Evolutionary conservation across 768 basidiomycete genomes (phyloP), one percentile per base, ranked within the genome.

Genomic region (Tricholoma matsutake): DNA sequence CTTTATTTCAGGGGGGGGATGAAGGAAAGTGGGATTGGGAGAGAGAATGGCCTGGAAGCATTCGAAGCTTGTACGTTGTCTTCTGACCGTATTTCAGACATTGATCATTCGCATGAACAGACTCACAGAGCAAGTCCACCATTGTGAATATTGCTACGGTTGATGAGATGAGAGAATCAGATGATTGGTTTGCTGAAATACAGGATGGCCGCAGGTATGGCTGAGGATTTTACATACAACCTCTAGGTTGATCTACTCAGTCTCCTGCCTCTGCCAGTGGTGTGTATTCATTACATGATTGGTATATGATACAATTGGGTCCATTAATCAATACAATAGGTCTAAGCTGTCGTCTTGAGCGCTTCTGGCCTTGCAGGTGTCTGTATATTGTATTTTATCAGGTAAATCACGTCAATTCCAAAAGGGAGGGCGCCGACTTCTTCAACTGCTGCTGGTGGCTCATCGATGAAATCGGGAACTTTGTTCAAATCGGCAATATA

Each of bases 391-490:
- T 32, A 34, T 43, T 55, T 20, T 64, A n/a, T 59, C 22, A 54
- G 55, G 31, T 45, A 11, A 35, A 29, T 11, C 7, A 25, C 6
- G 51, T 34, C 16, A 25, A 45, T 18, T 9, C 20, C 11, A 29
- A 16, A 52, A 34, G 64, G 31, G 25, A 53, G n/a, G 32, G 34
- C 43, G 72, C 81, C 56, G 58, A 87, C 89, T 79, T 91, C 87
- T 62, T 72, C 71, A 20, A 81, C 45, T 67, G 92, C 89, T 25
- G 91, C 78, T 13, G 96, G 96, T 11, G 91, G 78, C 61, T 94
- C 89, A 69, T 98, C 96, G 10, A 96, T 78, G 72, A 97, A 97
- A 73, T 97, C 95, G 49, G 96, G 96, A 13, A 85, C 85, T 71
- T 92, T 94, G 74, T 86, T 89, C 58, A 96, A 77, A 71, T 96